Percentiles rank a stretch among this genome's conserved stretches.
phyloP scores from a whole-genome alignment of 1,284 basidiomycete genomes.

The Tylopilus sp. region DNA sequence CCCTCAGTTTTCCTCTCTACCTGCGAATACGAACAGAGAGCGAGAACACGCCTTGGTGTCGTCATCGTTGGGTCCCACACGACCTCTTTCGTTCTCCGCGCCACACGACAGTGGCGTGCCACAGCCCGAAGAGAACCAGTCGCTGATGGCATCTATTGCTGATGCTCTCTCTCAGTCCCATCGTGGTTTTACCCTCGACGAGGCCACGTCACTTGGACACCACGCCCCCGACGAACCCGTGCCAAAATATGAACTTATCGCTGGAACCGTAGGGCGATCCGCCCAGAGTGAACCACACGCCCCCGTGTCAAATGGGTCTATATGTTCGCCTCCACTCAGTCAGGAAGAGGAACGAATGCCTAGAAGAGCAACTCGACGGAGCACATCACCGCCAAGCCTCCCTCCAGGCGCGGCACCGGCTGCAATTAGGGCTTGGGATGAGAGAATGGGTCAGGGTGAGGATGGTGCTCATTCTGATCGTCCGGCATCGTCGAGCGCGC shows the following conservation, averaged over 20 bases:
- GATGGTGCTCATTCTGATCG: slow-evolving; percentile 49
- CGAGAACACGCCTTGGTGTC: slow-evolving; percentile 7
- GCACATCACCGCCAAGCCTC: slow-evolving; percentile 42
- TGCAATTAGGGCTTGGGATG: slow-evolving; percentile 44
- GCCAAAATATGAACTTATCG: slow-evolving; percentile 40
- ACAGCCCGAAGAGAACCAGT: slow-evolving; percentile 43
- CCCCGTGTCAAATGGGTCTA: slow-evolving; percentile 29
- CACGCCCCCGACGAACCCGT: slow-evolving; percentile 34
- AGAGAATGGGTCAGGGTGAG: slow-evolving; percentile 40
- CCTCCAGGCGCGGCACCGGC: slow-evolving; percentile 50
- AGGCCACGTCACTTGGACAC: slow-evolving; percentile 27
- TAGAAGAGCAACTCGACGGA: slow-evolving; percentile 42
- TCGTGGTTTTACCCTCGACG: slow-evolving; percentile 39
- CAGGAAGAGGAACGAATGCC: slow-evolving; percentile 23
- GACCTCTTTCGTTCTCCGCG: slow-evolving; percentile 19
- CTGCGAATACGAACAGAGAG: slow-evolving; percentile 22
- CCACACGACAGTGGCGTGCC: slow-evolving; percentile 16
- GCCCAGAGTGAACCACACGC: slow-evolving; percentile 32
- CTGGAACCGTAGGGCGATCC: slow-evolving; percentile 4
- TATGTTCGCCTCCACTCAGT: slow-evolving; percentile 9
- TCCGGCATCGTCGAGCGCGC: slow-evolving; percentile 45
- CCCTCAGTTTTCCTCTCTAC: slow-evolving; percentile 39
- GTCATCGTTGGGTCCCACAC: slow-evolving; percentile 10
- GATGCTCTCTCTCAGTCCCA: slow-evolving; percentile 55
- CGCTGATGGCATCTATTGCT: slow-evolving; percentile 64